Evolutionary conservation across 805 yeast species (phyloP), one percentile per base, ranked within the genome.

Genomic region (Hanseniaspora vineae): DNA sequence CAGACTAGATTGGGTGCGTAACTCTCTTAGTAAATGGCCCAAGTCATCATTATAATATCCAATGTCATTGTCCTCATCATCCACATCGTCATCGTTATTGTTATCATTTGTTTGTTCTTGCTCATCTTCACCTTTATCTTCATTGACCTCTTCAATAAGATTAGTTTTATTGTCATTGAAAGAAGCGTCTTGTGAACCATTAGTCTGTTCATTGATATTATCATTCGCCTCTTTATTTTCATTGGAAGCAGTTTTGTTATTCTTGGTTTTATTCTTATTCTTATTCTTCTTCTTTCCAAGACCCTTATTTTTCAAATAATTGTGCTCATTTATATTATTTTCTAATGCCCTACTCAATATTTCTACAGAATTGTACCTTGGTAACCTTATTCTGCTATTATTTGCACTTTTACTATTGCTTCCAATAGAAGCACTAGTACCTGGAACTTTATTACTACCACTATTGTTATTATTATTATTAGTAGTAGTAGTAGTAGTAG

Each of bases 81-180:
- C 29, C 4, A 8, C 29, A 23, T 23, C 29, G 6, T 23, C 29
- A 4, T 23, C 15, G 31, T 42, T 42, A n/a, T n/a, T n/a, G n/a
- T n/a, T n/a, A n/a, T n/a, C n/a, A n/a, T n/a, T n/a, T n/a, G n/a
- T n/a, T 13, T 47, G 50, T 15, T 50, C 60, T 17, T 49, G 52
- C 15, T 48, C 52, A 4, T 47, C 52, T 20, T 48, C 50, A n/a
- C 44, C 50, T 6, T 45, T 47, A 17, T 42, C 33, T 31, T 32
- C 37, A 17, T 23, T 17, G 40, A 17, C 39, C 3, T 39, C 37
- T 46, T 44, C 2, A 19, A 15, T 13, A 45, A 46, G 3, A 42
- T 33, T 15, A 46, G 32, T 19, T 15, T 13, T 31, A 18, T n/a
- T 33, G 29, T 20, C 23, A 10, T 17, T 23, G 23, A 23, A 4